phyloP scores from a whole-genome alignment of 352 stramenopile genomes.

The Phytophthora brassicae region DNA sequence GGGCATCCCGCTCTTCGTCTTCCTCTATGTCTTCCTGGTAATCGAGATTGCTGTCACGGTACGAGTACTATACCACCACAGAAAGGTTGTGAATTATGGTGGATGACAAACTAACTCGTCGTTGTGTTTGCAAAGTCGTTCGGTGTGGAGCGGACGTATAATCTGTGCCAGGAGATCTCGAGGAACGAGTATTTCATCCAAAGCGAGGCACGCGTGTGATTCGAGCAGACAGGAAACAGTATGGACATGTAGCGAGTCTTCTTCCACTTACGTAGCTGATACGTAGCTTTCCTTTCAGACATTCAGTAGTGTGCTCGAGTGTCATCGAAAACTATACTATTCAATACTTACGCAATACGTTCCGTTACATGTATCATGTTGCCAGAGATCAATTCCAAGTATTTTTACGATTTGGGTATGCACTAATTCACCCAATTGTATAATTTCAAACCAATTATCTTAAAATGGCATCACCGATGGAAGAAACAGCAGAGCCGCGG shows the following conservation, averaged over 20 bases:
- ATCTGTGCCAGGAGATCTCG: conserved; percentile 70
- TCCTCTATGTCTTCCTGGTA: conserved; percentile 57
- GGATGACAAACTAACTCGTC: background rate
- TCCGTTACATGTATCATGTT: no score
- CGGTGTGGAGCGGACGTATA: conserved; percentile 50
- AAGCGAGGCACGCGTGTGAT: conserved; percentile 34
- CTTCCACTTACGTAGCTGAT: conserved; percentile 7
- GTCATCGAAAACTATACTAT: background rate
- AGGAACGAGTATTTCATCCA: conserved; percentile 68
- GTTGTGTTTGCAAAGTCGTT: conserved; percentile 37
- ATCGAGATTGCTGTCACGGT: conserved; percentile 67
- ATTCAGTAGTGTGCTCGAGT: background rate
- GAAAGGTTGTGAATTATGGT: background rate
- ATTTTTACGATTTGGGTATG: no score
- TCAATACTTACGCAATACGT: background rate
- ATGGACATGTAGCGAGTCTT: background rate
- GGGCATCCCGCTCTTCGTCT: conserved; percentile 58
- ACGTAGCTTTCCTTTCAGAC: conserved; percentile 6
- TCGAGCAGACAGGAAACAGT: background rate
- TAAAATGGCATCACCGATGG: conserved; percentile 15
- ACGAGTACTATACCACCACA: conserved; percentile 11
- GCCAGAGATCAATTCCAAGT: no score
- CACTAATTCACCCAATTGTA: background rate
- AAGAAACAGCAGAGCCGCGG: conserved; percentile 12
- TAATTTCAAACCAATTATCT: no score